These are phyloP conservation scores for Xylariaceae sp. DNA, from an alignment of 2,329 filamentous ascomycete species.

Conservation along the genomic window DNA sequence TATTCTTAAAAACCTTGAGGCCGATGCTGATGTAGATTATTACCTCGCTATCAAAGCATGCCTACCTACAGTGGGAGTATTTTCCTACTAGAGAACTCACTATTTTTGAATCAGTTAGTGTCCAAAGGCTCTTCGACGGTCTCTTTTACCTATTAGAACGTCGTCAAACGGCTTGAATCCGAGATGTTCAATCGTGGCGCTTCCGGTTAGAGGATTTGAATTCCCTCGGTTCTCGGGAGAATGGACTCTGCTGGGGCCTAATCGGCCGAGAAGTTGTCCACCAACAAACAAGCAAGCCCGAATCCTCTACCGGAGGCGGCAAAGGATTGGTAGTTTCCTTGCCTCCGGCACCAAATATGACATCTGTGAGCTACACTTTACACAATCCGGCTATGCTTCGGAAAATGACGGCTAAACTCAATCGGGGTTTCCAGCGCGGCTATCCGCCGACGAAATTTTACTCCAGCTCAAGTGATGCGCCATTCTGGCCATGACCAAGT, in stretches of 20 bases:
- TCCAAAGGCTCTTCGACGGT: constrained; percentile 8
- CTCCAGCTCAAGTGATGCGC: no score
- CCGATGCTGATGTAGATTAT: constrained; percentile 6
- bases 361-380: no score
- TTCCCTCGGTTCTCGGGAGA: neutral
- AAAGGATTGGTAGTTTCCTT: no score
- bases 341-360: no score
- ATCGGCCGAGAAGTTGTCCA: constrained; percentile 8
- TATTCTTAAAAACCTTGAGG: constrained; percentile 1
- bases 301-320: neutral
- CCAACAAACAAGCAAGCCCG: neutral
- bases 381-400: no score
- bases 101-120: neutral
- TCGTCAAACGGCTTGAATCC: constrained; percentile 8
- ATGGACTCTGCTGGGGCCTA: constrained; percentile 4
- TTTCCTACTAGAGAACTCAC: neutral
- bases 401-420: no score
- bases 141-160: constrained; percentile 8
- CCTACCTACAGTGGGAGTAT: constrained; percentile 3
- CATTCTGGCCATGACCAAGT: no score
- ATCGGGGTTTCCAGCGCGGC: no score
- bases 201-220: constrained; percentile 1
- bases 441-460: no score
- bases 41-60: constrained; percentile 9
- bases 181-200: constrained; percentile 4